phyloP scores from a whole-genome alignment of 345 rosid species.

The Bruguiera gymnorhiza region DNA sequence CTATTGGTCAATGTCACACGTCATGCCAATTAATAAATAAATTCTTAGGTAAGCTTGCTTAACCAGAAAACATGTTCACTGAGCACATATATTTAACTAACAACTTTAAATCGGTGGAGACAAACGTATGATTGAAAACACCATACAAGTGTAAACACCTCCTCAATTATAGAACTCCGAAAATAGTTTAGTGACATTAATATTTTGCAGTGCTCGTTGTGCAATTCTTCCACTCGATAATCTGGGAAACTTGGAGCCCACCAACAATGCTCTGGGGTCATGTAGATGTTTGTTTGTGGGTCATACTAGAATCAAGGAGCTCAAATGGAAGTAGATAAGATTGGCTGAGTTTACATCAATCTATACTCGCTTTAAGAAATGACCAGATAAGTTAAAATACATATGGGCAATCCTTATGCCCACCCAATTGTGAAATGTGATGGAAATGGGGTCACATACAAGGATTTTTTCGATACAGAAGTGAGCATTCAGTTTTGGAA shows the following conservation, averaged over 20 bases:
- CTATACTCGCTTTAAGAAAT: not conserved
- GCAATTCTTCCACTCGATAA: too few species aligned
- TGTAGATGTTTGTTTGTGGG: not conserved
- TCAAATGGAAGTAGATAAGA: not conserved
- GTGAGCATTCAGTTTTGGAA: not conserved
- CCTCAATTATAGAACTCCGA: too few species aligned
- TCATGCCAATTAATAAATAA: too few species aligned
- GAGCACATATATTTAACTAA: too few species aligned
- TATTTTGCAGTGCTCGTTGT: too few species aligned
- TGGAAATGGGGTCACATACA: not conserved
- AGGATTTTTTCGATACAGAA: not conserved
- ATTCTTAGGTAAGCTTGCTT: too few species aligned
- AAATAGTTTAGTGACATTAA: too few species aligned
- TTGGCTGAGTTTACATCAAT: not conserved
- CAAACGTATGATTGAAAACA: too few species aligned
- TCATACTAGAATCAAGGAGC: not conserved
- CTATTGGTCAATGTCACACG: too few species aligned
- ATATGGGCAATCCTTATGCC: not conserved
- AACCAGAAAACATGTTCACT: too few species aligned
- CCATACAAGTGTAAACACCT: too few species aligned
- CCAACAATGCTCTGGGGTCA: not conserved
- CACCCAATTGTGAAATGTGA: not conserved
- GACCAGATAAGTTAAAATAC: not conserved
- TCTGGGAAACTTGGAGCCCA: not conserved
- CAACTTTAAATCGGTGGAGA: too few species aligned